A percentile compares a stretch with the other conserved stretches of the same genome.
phyloP scores from a whole-genome alignment of 257 asterid genomes.

The Ballota nigra region DNA sequence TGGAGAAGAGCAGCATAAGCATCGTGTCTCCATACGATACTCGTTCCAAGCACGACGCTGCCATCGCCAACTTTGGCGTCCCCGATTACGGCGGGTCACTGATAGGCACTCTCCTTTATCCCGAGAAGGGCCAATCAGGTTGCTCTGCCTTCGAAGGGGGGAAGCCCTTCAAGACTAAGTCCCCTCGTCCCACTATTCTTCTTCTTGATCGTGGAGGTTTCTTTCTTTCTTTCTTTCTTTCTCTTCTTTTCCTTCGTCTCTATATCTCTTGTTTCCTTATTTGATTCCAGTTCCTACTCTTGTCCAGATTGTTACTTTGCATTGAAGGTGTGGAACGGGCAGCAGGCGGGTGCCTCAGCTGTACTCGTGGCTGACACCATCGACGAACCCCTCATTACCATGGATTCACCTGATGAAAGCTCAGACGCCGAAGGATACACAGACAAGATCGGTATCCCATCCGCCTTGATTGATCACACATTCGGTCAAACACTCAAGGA shows the following conservation, averaged over 20 bases:
- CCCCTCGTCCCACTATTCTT: slow-evolving; percentile 66
- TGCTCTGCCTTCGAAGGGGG: slow-evolving; percentile 64
- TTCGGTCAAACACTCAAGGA: slow-evolving; percentile 56
- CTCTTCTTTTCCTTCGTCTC: background rate
- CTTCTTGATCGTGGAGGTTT: slow-evolving; percentile 95
- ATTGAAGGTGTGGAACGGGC: slow-evolving; percentile 79
- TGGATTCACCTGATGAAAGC: slow-evolving; percentile 92
- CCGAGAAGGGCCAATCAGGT: slow-evolving; percentile 43
- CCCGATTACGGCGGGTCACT: slow-evolving; percentile 91
- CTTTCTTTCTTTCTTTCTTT: too few species aligned
- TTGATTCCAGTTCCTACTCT: background rate
- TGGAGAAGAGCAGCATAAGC: slow-evolving; percentile 79
- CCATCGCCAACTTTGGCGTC: slow-evolving; percentile 92
- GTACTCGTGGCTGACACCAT: slow-evolving; percentile 79
- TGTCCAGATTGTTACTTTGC: slow-evolving; percentile 84
- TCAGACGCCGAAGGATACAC: slow-evolving; percentile 62
- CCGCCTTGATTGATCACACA: slow-evolving; percentile 65
- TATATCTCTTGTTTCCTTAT: background rate
- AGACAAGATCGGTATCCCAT: slow-evolving; percentile 74
- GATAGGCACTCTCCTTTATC: slow-evolving; percentile 65
- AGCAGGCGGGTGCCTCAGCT: slow-evolving; percentile 89
- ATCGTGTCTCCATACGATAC: slow-evolving; percentile 52
- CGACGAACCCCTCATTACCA: slow-evolving; percentile 80
- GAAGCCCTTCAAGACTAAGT: slow-evolving; percentile 72
- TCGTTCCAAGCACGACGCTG: slow-evolving; percentile 75